Evolutionary conservation across 306 rosid species (phyloP), one percentile per base, ranked within the genome.

Genomic region (Cicer bijugum): DNA sequence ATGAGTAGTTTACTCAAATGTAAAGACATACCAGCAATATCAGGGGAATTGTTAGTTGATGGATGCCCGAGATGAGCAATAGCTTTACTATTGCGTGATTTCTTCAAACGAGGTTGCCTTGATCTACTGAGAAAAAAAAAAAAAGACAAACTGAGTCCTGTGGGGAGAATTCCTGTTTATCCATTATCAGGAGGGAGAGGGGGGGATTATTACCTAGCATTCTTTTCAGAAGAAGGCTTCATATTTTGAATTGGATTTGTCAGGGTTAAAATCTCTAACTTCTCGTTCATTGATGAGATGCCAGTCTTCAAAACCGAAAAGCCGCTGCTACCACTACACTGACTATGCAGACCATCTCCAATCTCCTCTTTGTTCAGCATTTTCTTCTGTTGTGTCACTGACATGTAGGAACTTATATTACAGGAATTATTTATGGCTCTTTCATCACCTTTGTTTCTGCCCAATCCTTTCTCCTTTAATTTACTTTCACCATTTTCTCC

Each of bases 51-150:
- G 9, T 75, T 67, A 83, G 71, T 79, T 69, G 84, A 81, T 66
- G 81, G 67, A 81, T 82, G 85, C 28, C 93, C 90, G 35, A 78
- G 82, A 81, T 86, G 84, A 73, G 78, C 33, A 75, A 76, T 52
- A 62, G 84, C 84, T 82, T 93, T 93, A 75, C 90, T 86, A n/a
- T 88, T 89, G 0, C 85, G 77, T 61, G 89, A 64, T 76, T 86
- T 93, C 86, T 93, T 93, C 65, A 88, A 77, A 60, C 90, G 89
- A 76, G 90, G 97, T 33, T 89, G 89, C 57, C 98, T 87, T 60
- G 92, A 75, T 83, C 85, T 93, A 72, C 96, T 93, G 93, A 80
- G 86, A 23, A 3, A 23, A 28, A 28, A 23, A 28, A 28, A 28
- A 81, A 75, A 79, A 78, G 33, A 76, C 59, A 81, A 42, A 8